Evolutionary conservation across 768 basidiomycete genomes (phyloP).

Genomic region (Mycena pura): DNA sequence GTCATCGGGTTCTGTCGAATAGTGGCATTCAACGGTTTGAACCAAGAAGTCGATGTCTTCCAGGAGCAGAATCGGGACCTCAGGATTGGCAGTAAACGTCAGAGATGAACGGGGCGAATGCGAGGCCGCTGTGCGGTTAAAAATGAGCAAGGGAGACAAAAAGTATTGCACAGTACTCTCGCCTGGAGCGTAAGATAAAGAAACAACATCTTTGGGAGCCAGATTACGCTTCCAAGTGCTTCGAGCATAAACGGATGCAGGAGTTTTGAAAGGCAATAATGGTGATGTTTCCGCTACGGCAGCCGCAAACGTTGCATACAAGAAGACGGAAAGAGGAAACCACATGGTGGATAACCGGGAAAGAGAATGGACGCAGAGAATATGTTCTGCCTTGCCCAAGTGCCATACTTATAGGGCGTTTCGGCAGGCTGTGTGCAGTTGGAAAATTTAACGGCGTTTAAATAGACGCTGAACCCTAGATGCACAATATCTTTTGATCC

Average conservation of each 20-base stretch:
- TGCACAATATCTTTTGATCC: too few relatives aligned
- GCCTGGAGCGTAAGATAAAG: slow-evolving; percentile 12
- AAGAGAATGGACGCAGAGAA: too few relatives aligned
- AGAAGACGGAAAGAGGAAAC: too few relatives aligned
- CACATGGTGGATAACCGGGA: too few relatives aligned
- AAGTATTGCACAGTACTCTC: not conserved
- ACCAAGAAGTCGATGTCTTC: slow-evolving; percentile 16
- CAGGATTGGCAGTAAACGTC: slow-evolving; percentile 5
- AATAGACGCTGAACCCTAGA: too few relatives aligned
- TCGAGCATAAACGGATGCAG: not conserved
- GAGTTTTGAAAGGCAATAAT: slow-evolving; percentile 9
- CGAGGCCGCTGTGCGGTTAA: not conserved
- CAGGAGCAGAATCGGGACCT: slow-evolving; percentile 8
- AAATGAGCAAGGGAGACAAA: not conserved
- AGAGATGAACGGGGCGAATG: slow-evolving; percentile 1
- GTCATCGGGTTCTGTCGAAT: not conserved
- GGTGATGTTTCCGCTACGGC: too few relatives aligned
- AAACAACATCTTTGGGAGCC: slow-evolving; percentile 5
- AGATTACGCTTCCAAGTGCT: slow-evolving; percentile 16
- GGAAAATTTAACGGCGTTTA: too few relatives aligned
- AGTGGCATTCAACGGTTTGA: slow-evolving; percentile 1
- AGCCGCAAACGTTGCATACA: too few relatives aligned
- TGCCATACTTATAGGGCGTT: too few relatives aligned
- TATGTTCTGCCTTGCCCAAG: too few relatives aligned
- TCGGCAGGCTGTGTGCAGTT: too few relatives aligned